Evolutionary conservation across 169 alveolate species (phyloP).

Genomic region (Plasmodium falciparum): DNA sequence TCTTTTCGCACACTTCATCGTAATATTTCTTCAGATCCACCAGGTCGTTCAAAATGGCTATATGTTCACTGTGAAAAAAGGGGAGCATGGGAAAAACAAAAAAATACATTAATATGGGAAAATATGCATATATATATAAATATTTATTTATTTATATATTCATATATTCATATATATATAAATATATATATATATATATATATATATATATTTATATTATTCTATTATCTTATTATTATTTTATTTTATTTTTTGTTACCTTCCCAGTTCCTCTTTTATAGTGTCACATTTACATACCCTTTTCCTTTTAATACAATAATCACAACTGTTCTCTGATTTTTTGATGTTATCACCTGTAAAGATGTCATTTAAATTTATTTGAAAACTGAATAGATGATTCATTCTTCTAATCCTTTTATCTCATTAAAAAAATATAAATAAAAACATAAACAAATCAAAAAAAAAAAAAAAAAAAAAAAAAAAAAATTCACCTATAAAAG

Average conservation of each 20-base stretch:
- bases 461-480: background rate
- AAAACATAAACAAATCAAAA: background rate
- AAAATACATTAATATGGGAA: background rate
- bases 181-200: background rate
- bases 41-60: constrained; percentile 14
- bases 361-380: constrained; percentile 61
- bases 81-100: too few species aligned
- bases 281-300: constrained; percentile 72
- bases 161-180: background rate
- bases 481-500: background rate
- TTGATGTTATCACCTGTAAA: constrained; percentile 54
- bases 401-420: constrained; percentile 18
- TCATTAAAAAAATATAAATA: background rate
- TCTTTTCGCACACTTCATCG: constrained; percentile 71
- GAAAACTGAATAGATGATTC: constrained; percentile 57
- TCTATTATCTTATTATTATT: background rate
- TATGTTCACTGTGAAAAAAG: constrained; percentile 28
- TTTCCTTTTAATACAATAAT: constrained; percentile 61
- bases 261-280: constrained; percentile 65
- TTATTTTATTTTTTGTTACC: constrained; percentile 19
- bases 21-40: constrained; percentile 30
- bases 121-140: background rate
- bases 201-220: background rate
- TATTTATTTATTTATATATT: background rate
- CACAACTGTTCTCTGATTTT: constrained; percentile 53